Evolutionary conservation across 148 eudicot genomes (phyloP).

Genomic region (Rhododendron kiyosumense): DNA sequence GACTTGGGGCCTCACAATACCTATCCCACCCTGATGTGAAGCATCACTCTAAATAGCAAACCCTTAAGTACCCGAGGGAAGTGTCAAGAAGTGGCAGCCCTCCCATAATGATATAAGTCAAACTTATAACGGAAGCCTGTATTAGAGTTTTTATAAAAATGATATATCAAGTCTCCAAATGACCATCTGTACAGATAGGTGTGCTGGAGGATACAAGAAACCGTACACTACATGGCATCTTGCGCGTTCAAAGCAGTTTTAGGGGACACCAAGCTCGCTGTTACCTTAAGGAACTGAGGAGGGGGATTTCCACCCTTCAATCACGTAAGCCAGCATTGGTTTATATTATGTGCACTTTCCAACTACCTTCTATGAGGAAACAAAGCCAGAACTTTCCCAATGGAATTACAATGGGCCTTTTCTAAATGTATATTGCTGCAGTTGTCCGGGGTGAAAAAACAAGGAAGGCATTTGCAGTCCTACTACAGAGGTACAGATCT

Average conservation of each 20-base stretch:
- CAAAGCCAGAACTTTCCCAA: background rate
- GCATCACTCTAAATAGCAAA: background rate
- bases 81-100: background rate
- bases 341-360: background rate
- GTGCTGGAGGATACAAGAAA: conserved; percentile 96
- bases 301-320: conserved; percentile 67
- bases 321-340: conserved; percentile 50
- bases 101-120: background rate
- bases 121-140: background rate
- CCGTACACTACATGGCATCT: conserved; percentile 82
- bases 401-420: conserved; percentile 2
- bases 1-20: background rate
- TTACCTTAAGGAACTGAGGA: conserved; percentile 42
- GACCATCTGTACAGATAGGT: conserved; percentile 55
- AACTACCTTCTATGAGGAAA: background rate
- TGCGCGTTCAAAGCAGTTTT: conserved; percentile 94
- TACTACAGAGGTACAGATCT: conserved; percentile 69
- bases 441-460: conserved; percentile 84
- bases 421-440: conserved; percentile 22
- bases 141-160: background rate
- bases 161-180: background rate
- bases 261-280: conserved; percentile 90
- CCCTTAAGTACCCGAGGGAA: background rate
- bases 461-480: conserved; percentile 67
- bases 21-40: background rate